phyloP scores from a whole-genome alignment of 164 flowering plant species.

The Nelumbo lutea region DNA sequence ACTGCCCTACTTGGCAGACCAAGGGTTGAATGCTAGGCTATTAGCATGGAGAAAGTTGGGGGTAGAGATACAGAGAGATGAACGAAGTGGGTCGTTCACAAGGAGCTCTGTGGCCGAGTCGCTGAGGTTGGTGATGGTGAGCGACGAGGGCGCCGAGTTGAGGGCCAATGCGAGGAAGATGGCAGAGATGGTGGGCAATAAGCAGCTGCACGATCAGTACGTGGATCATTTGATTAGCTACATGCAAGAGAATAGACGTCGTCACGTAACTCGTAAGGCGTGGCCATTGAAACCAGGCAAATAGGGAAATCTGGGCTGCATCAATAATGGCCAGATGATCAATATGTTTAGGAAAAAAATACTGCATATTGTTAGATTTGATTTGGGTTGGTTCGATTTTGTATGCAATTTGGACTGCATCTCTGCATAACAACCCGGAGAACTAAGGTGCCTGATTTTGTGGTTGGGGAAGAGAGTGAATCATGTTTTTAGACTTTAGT shows the following conservation, averaged over 20 bases:
- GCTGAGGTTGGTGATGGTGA: conserved; percentile 21
- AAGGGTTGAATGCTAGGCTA: conserved; percentile 25
- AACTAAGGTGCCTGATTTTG: too few species aligned
- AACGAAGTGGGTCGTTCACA: conserved; percentile 28
- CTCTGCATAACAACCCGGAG: too few species aligned
- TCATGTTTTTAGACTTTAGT: too few species aligned
- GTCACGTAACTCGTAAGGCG: too few species aligned
- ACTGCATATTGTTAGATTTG: too few species aligned
- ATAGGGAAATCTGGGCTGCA: too few species aligned
- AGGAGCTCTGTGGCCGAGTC: conserved; percentile 26
- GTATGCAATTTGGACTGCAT: too few species aligned
- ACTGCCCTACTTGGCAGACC: conserved; percentile 31
- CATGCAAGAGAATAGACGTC: neutral
- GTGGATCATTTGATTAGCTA: neutral
- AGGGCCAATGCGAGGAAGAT: conserved; percentile 25
- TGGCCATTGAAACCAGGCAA: too few species aligned
- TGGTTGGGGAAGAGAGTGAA: too few species aligned
- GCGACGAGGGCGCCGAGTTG: conserved; percentile 19
- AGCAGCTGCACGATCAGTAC: conserved; percentile 11
- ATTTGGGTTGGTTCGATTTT: too few species aligned
- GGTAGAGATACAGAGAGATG: conserved; percentile 23
- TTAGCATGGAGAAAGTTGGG: conserved; percentile 25
- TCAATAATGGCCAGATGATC: too few species aligned
- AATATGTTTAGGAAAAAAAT: too few species aligned
- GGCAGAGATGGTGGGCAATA: conserved; percentile 16